Evolutionary conservation across 495 filamentous ascomycete species (phyloP), one percentile per base, ranked within the genome.

Genomic region (Aspergillus funiculosus): DNA sequence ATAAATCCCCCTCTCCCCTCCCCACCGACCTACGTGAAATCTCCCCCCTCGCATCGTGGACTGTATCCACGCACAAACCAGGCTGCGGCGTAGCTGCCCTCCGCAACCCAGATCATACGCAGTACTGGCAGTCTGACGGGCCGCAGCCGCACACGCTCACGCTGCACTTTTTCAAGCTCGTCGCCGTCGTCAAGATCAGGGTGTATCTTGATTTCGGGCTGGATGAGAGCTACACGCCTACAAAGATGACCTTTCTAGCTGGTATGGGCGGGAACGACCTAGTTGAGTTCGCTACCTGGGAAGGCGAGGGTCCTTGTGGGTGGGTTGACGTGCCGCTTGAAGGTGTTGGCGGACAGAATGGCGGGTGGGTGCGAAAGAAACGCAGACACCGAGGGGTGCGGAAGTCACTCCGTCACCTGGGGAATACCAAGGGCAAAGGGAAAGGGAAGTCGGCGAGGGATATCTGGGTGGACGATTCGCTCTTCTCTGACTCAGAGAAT

Each of bases 161-260:
- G 26, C 81, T 95, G 13, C 91, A 97, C 64, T 98, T 98, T 67
- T 84, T 92, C 68, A 94, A 94, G 58, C 75, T 89, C 6, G 92
- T 96, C 35, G 81, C 81, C 38, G 85, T 98, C 39, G 82, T 85
- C 5, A 77, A 78, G 11, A 81, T 98, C 21, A 76, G 91, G 10
- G 80, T 98, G 22, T 92, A 86, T 54, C 81, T 97, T 24, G 88
- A 97, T 67, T 95, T 91, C 60, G 81, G 84, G 38, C 72, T 83
- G 13, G 92, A 98, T 66, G 92, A 98, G 68, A 87, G 82, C 24
- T 98, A 98, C 66, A 98, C 92, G n/a, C 92, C 92, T 2, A 96
- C 90, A 1, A 83, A 87, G 52, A 90, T 98, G 55, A 71, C 80
- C 7, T 86, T 96, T 53, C 73, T 82, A 14, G 90, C 89, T 4